These are phyloP conservation scores for Chytriomyces confervae DNA, from an alignment of 192 early-diverging fungal species.

Conservation along the genomic window DNA sequence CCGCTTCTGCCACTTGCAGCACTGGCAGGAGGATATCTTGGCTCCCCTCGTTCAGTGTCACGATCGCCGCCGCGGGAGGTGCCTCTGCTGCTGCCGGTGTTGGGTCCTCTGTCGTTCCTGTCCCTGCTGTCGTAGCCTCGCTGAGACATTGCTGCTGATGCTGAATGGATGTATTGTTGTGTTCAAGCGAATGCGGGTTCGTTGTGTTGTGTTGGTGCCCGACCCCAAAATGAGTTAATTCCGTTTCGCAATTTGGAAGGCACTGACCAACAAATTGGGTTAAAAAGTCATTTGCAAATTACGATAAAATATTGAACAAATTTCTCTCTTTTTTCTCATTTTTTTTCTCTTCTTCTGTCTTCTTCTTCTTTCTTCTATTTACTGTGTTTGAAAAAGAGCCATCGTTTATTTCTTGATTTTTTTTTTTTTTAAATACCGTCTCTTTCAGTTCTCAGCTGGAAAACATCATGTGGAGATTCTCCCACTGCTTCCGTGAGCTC, in stretches of 20 bases:
- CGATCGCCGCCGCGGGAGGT: background rate
- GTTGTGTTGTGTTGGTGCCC: no score
- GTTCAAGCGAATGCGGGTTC: background rate
- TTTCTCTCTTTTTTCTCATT: no score
- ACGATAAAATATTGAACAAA: no score
- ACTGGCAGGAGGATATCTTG: constrained; percentile 23
- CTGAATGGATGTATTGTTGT: background rate
- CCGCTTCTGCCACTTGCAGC: constrained; percentile 7
- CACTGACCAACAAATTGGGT: no score
- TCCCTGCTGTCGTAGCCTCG: constrained; percentile 9
- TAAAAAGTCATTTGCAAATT: no score
- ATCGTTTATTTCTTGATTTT: background rate
- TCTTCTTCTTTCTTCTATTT: no score
- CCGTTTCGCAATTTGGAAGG: no score
- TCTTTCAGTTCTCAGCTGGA: background rate
- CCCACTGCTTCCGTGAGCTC: constrained; percentile 32
- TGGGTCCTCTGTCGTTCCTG: constrained; percentile 16
- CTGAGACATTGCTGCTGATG: background rate
- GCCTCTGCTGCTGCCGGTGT: background rate
- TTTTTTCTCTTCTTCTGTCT: no score
- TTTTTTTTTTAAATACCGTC: background rate
- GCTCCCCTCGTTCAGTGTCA: background rate
- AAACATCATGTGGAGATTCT: constrained; percentile 29
- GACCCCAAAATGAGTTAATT: no score
- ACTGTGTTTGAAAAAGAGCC: no score